Evolutionary conservation across 805 yeast species (phyloP).

Genomic region (Ogataea dorogensis): DNA sequence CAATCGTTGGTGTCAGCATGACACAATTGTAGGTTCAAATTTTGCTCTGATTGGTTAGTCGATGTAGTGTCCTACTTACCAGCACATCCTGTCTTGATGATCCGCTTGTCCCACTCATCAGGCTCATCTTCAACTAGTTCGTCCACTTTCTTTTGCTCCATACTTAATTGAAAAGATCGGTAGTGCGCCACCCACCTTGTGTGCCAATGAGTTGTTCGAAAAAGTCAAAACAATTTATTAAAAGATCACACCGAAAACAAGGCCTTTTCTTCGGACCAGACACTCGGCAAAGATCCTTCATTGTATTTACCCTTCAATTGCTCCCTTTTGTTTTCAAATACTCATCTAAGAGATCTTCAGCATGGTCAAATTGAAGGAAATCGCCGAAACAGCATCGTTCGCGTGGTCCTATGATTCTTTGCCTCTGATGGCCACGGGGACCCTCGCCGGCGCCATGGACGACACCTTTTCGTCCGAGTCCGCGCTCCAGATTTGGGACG

Average conservation of each 20-base stretch:
- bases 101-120: conserved; percentile 76
- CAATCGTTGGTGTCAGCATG: conserved; percentile 83
- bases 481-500: conserved; percentile 75
- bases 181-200: conserved; percentile 8
- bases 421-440: conserved; percentile 85
- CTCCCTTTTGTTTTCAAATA: conserved; percentile 5
- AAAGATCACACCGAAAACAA: conserved; percentile 8
- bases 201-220: conserved; percentile 22
- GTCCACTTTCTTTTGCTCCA: conserved; percentile 9
- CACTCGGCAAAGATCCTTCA: conserved; percentile 2
- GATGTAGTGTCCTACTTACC: conserved; percentile 34
- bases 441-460: conserved; percentile 95
- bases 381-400: conserved; percentile 85
- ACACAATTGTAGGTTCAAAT: conserved; percentile 66
- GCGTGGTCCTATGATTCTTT: conserved; percentile 85
- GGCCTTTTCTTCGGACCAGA: conserved; percentile 5
- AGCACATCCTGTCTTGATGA: conserved; percentile 71
- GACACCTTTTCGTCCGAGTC: conserved; percentile 80
- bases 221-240: conserved; percentile 9
- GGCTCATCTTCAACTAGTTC: conserved; percentile 54
- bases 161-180: conserved; percentile 5
- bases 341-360: too few species aligned
- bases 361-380: conserved; percentile 86
- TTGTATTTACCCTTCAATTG: conserved; percentile 3
- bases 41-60: conserved; percentile 48